Evolutionary conservation across 2,329 filamentous ascomycete genomes (phyloP).

Genomic region (Huntiella savannae): DNA sequence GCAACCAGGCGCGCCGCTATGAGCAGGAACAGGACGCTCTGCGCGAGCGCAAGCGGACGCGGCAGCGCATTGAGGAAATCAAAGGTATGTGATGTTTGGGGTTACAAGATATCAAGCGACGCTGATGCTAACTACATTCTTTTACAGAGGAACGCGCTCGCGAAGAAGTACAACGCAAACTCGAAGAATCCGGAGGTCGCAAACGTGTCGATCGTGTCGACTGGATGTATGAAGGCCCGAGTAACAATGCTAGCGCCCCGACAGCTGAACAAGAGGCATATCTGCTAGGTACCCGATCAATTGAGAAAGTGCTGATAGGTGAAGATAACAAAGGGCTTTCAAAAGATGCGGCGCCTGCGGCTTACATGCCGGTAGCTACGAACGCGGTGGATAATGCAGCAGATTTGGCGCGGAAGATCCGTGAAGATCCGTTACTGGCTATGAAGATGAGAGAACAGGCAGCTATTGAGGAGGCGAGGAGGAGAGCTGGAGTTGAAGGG

Average conservation of each 20-base stretch:
- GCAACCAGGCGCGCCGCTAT: constrained; percentile 82
- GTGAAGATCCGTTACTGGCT: constrained; percentile 76
- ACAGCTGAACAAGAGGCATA: constrained; percentile 88
- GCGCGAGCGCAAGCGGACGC: constrained; percentile 83
- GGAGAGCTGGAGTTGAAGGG: constrained; percentile 46
- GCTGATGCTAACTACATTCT: not conserved
- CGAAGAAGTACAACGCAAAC: constrained; percentile 75
- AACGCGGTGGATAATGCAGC: constrained; percentile 54
- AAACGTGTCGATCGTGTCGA: constrained; percentile 72
- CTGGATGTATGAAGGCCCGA: constrained; percentile 94
- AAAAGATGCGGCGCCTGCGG: constrained; percentile 47
- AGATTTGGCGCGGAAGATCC: constrained; percentile 70
- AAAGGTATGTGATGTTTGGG: constrained; percentile 23
- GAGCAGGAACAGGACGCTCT: constrained; percentile 82
- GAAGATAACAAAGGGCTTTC: constrained; percentile 64
- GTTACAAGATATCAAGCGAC: not conserved
- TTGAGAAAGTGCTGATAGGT: constrained; percentile 65
- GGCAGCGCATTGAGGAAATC: constrained; percentile 79
- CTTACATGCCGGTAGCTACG: constrained; percentile 27
- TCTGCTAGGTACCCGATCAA: constrained; percentile 74
- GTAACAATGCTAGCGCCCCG: constrained; percentile 53
- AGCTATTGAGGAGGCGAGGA: constrained; percentile 62
- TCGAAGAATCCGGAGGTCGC: constrained; percentile 71
- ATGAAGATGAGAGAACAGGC: constrained; percentile 87
- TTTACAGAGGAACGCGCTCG: constrained; percentile 61